Conservation (phyloP, 179 eudicot species). For the Camellia oleifera region DNA sequence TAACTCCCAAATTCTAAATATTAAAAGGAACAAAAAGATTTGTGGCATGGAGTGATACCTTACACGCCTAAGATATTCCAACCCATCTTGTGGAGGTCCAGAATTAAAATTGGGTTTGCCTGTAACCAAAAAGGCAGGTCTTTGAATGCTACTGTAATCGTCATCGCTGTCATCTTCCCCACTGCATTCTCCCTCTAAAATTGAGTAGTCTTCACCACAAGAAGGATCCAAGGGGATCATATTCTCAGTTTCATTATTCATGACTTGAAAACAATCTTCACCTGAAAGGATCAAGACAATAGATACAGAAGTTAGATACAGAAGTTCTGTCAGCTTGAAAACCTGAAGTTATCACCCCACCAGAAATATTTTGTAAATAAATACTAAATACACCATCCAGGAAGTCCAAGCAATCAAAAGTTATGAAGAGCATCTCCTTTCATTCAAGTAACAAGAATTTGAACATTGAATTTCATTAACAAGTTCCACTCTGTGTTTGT, state of each 20-base stretch:
- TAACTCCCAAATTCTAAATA: background rate
- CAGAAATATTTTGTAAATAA: background rate
- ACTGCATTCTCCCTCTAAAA: conserved; percentile 37
- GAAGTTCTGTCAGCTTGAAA: conserved; percentile 10
- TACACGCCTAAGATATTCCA: conserved; percentile 94
- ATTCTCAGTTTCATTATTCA: conserved; percentile 30
- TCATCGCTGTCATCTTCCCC: conserved; percentile 74
- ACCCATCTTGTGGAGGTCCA: conserved; percentile 92
- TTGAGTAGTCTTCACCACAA: conserved; percentile 18
- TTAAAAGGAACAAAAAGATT: conserved; percentile 4
- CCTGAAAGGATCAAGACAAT: conserved; percentile 41
- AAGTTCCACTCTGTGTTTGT: background rate
- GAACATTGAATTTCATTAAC: conserved; percentile 10
- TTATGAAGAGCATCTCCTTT: background rate
- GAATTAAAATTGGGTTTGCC: conserved; percentile 97
- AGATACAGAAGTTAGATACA: conserved; percentile 2
- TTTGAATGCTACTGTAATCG: conserved; percentile 61
- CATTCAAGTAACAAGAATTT: conserved; percentile 20
- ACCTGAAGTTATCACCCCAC: background rate
- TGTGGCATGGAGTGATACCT: conserved; percentile 43
- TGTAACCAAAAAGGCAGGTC: conserved; percentile 76
- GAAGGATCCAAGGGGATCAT: conserved; percentile 23
- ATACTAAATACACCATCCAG: background rate
- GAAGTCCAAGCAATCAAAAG: background rate
- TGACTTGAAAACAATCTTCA: conserved; percentile 29